Evolutionary conservation across 768 basidiomycete genomes (phyloP), one percentile per base, ranked within the genome.

Genomic region (Kwoniella dendrophila): DNA sequence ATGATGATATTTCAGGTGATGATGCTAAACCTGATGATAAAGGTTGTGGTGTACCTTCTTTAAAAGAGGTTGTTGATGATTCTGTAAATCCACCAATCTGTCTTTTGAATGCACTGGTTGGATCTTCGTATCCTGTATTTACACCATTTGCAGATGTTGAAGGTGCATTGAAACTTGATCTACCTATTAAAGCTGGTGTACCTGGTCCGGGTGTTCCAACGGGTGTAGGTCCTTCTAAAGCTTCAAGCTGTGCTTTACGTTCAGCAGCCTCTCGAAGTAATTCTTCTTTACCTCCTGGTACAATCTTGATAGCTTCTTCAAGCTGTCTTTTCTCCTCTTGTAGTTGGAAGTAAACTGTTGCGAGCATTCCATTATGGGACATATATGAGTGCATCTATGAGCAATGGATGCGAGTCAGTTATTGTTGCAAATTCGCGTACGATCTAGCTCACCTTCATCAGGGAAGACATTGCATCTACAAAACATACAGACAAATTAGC

Each of bases 381-480:
- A 90, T 85, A 79, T 97, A 99, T 4, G 92, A 96, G 78, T 99
- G 94, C 83, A 95, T 88, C 80, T 96, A 90, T 4, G 51, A 43
- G n/a, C 20, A 14, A 4, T 20, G 20, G 67, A 27, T 65, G 71
- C 59, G 32, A 26, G 34, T 20, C 27, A 2, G 30, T 7, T 22
- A 29, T 1, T 22, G 7, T 2, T 45, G 48, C 18, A 36, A 10
- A 26, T 12, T 29, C 16, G 48, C 24, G 41, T 8, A 26, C 5
- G 10, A 48, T 18, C 14, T 14, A 51, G 56, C 66, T 62, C 22
- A 71, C 65, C 59, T 82, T 82, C 81, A 82, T 82, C 64, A 82
- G 70, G 50, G 75, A 80, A 29, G 69, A 90, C 22, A 98, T 82
- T 8, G 89, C 86, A 75, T 97, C 94, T 50, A 92, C 79, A 0